A percentile compares a stretch with the other conserved stretches of the same genome.
Conservation (phyloP, 352 stramenopile species). For the Pythium myriotylum region DNA sequence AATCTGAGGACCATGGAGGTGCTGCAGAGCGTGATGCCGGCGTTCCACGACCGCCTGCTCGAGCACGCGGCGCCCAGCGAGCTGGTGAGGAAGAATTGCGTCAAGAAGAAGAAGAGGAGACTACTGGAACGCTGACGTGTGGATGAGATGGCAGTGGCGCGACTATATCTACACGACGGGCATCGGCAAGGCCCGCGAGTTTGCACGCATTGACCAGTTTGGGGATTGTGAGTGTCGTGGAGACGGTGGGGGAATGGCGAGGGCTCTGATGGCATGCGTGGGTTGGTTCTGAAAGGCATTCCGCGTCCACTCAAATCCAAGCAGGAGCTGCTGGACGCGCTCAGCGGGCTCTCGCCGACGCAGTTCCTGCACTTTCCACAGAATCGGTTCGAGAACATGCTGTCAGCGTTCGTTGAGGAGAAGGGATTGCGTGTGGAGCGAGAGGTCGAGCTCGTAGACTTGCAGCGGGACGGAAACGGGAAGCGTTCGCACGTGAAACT, state of each 20-base stretch:
- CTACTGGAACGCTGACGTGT: neutral
- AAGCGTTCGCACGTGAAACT: conserved; percentile 34
- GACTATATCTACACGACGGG: conserved; percentile 87
- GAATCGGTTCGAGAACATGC: conserved; percentile 76
- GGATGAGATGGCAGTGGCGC: conserved; percentile 53
- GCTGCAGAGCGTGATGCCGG: conserved; percentile 71
- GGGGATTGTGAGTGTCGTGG: conserved; percentile 43
- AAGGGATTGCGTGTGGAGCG: conserved; percentile 56
- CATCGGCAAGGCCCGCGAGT: conserved; percentile 61
- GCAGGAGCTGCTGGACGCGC: conserved; percentile 38
- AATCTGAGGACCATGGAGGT: conserved; percentile 95
- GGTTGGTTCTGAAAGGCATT: conserved; percentile 36
- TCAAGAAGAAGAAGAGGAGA: no score
- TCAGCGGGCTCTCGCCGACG: conserved; percentile 63
- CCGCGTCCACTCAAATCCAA: conserved; percentile 34
- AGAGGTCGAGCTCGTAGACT: conserved; percentile 52
- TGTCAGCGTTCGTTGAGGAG: conserved; percentile 55
- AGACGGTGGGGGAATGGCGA: no score
- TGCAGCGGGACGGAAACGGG: conserved; percentile 28
- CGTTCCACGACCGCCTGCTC: conserved; percentile 73
- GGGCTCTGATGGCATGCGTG: no score
- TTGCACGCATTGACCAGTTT: conserved; percentile 84
- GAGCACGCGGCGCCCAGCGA: conserved; percentile 59
- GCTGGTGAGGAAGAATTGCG: conserved; percentile 39
- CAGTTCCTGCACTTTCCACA: conserved; percentile 87